Evolutionary conservation across 106 monocot species (phyloP).

Genomic region (Ottelia alismoides): DNA sequence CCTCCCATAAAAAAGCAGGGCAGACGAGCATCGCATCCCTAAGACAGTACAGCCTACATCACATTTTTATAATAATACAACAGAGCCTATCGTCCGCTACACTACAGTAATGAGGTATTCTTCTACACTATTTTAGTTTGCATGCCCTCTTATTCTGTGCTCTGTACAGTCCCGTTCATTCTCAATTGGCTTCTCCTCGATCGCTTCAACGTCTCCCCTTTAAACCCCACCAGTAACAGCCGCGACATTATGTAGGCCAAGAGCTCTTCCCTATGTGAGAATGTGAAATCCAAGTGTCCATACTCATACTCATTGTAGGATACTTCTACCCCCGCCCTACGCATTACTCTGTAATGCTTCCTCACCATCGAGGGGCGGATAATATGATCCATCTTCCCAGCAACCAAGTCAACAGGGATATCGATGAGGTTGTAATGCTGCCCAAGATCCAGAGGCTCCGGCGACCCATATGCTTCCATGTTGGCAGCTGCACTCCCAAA

Average conservation of each 20-base stretch:
- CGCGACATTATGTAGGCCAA: constrained; percentile 84
- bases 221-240: constrained; percentile 29
- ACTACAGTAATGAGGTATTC: too few species aligned
- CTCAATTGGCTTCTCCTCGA: constrained; percentile 3
- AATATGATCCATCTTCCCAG: constrained; percentile 65
- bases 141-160: too few species aligned
- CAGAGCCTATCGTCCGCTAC: too few species aligned
- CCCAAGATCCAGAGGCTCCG: constrained; percentile 71
- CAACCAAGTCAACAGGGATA: constrained; percentile 87
- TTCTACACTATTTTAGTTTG: too few species aligned
- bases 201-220: constrained; percentile 22
- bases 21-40: too few species aligned
- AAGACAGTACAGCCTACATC: too few species aligned
- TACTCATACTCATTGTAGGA: constrained; percentile 86
- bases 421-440: constrained; percentile 63
- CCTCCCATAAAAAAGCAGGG: too few species aligned
- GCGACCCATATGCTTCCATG: constrained; percentile 62
- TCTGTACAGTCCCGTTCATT: too few species aligned
- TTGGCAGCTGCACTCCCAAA: constrained; percentile 68
- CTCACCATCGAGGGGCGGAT: constrained; percentile 86
- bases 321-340: constrained; percentile 49
- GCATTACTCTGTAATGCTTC: constrained; percentile 85
- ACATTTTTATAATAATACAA: too few species aligned
- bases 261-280: constrained; percentile 90
- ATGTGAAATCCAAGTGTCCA: constrained; percentile 92